These are phyloP conservation scores for Mrakia blollopis DNA, from an alignment of 768 basidiomycete genomes.

Conservation along the genomic window DNA sequence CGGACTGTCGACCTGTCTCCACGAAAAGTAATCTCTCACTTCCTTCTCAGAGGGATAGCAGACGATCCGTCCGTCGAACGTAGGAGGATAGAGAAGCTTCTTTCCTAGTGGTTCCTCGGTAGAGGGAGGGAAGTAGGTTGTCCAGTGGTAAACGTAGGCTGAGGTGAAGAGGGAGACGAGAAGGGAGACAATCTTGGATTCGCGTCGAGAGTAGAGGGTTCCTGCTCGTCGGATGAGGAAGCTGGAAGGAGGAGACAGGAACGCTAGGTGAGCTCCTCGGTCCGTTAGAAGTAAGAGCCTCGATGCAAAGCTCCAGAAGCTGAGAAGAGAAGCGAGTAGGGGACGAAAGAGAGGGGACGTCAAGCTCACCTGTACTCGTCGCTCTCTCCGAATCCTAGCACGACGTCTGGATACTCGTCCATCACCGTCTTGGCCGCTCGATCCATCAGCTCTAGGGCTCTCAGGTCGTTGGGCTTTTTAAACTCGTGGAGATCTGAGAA, in stretches of 20 bases:
- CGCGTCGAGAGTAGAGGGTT: constrained; percentile 74
- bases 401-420: constrained; percentile 73
- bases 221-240: constrained; percentile 77
- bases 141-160: constrained; percentile 82
- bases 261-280: too few relatives aligned
- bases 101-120: background rate
- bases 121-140: constrained; percentile 62
- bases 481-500: constrained; percentile 81
- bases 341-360: background rate
- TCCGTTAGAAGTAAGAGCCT: too few relatives aligned
- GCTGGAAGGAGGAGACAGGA: constrained; percentile 47
- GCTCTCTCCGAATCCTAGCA: constrained; percentile 89
- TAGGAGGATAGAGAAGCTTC: constrained; percentile 69
- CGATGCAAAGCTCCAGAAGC: too few relatives aligned
- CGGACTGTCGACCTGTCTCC: constrained; percentile 94
- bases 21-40: constrained; percentile 86
- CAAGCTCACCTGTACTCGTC: constrained; percentile 64
- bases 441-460: constrained; percentile 88
- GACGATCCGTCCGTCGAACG: constrained; percentile 84
- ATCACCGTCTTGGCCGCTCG: constrained; percentile 75
- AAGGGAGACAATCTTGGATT: constrained; percentile 75
- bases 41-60: constrained; percentile 68
- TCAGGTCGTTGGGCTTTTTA: constrained; percentile 82
- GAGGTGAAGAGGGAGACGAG: constrained; percentile 86
- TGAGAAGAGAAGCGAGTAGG: background rate